phyloP scores from a whole-genome alignment of 805 yeast species.

The Pachysolen tannophilus region DNA sequence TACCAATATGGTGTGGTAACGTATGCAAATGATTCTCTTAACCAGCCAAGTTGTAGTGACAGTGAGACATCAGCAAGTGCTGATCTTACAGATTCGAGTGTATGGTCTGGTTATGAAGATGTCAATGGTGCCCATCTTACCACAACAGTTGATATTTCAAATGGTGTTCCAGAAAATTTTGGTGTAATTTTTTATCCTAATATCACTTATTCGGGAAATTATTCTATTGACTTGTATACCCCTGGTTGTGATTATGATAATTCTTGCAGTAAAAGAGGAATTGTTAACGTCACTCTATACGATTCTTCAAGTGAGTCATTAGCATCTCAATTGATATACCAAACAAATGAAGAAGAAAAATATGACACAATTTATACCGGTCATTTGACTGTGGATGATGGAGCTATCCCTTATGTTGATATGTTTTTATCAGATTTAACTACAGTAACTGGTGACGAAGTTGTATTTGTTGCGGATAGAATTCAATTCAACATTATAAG shows the following conservation, averaged over 20 bases:
- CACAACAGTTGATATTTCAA: constrained; percentile 18
- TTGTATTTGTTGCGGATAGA: constrained; percentile 67
- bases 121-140: constrained; percentile 14
- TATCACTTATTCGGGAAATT: constrained; percentile 65
- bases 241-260: constrained; percentile 75
- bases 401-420: constrained; percentile 34
- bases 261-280: constrained; percentile 66
- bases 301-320: constrained; percentile 37
- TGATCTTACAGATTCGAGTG: constrained; percentile 11
- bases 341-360: constrained; percentile 72
- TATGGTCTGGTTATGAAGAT: constrained; percentile 16
- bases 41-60: constrained; percentile 54
- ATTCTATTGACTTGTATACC: constrained; percentile 65
- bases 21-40: constrained; percentile 69
- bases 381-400: constrained; percentile 39
- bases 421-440: constrained; percentile 30
- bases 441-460: constrained; percentile 20
- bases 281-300: constrained; percentile 65
- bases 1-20: constrained; percentile 52
- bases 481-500: constrained; percentile 41
- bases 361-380: constrained; percentile 77
- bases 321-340: constrained; percentile 47
- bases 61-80: constrained; percentile 8
- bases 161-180: constrained; percentile 17
- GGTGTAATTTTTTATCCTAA: constrained; percentile 58